These are phyloP conservation scores for Nothophaeocryptopus gaeumannii DNA, from an alignment of 2,329 filamentous ascomycete genomes.

Conservation along the genomic window DNA sequence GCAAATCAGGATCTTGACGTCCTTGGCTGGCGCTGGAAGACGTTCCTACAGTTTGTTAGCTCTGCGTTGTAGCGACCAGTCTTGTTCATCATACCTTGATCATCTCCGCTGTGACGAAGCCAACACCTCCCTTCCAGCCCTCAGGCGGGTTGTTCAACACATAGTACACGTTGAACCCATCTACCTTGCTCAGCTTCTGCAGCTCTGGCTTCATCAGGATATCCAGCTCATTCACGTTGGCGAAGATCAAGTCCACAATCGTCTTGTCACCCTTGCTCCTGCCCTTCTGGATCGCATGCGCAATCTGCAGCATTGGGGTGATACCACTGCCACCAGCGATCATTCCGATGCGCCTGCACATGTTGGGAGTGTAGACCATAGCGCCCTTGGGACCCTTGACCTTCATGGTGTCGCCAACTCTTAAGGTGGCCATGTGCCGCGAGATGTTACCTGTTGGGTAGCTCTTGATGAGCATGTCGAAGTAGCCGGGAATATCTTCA, in stretches of 20 bases:
- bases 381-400: slow-evolving; percentile 94
- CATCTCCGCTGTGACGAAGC: slow-evolving; percentile 94
- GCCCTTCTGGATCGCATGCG: slow-evolving; percentile 69
- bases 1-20: slow-evolving; percentile 92
- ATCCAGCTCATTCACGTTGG: slow-evolving; percentile 90
- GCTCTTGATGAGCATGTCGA: slow-evolving; percentile 96
- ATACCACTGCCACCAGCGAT: slow-evolving; percentile 96
- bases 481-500: slow-evolving; percentile 75
- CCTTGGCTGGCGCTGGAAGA: slow-evolving; percentile 75
- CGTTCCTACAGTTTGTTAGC: slow-evolving; percentile 55
- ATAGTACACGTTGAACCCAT: slow-evolving; percentile 87
- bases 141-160: slow-evolving; percentile 94
- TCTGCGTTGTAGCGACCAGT: too few species aligned
- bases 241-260: slow-evolving; percentile 91
- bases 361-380: slow-evolving; percentile 95
- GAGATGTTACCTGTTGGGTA: slow-evolving; percentile 98
- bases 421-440: slow-evolving; percentile 80
- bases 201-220: slow-evolving; percentile 92
- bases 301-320: slow-evolving; percentile 96
- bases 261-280: slow-evolving; percentile 64
- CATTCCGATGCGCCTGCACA: slow-evolving; percentile 96
- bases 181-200: slow-evolving; percentile 72
- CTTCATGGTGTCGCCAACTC: slow-evolving; percentile 82
- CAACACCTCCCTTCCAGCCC: slow-evolving; percentile 86
- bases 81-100: slow-evolving; percentile 59